These are phyloP conservation scores for Mycena albidolilacea DNA, from an alignment of 768 basidiomycete species.

Conservation along the genomic window DNA sequence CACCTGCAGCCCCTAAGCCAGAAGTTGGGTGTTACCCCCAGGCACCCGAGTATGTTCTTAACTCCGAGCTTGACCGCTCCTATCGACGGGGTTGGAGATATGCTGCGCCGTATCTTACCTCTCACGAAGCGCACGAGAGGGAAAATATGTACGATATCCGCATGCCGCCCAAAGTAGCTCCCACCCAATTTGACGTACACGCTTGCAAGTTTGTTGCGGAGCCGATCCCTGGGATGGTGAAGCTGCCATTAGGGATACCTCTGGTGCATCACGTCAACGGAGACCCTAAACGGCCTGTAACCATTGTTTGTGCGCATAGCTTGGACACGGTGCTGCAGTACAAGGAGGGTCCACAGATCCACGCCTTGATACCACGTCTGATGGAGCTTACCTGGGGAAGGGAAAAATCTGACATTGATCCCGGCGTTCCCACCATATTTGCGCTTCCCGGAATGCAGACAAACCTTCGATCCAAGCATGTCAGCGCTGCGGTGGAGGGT, in stretches of 20 bases:
- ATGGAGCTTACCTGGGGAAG: neutral
- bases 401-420: no score
- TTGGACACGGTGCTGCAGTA: neutral
- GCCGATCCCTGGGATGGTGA: neutral
- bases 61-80: no score
- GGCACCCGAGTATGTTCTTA: no score
- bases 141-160: neutral
- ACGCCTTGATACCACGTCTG: neutral
- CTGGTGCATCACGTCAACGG: neutral
- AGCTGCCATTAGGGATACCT: neutral
- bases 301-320: no score
- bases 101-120: neutral
- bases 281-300: neutral
- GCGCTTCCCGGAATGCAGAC: neutral
- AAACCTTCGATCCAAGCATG: neutral
- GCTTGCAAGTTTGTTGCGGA: neutral
- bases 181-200: neutral
- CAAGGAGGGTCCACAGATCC: neutral
- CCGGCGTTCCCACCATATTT: neutral
- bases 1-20: no score
- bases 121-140: neutral
- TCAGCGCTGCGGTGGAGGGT: neutral
- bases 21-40: no score
- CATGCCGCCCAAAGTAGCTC: neutral
- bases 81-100: no score